A percentile compares a stretch with the other conserved stretches of the same genome.
phyloP scores from a whole-genome alignment of 139 green algal genomes.

The Trebouxia sp. region DNA sequence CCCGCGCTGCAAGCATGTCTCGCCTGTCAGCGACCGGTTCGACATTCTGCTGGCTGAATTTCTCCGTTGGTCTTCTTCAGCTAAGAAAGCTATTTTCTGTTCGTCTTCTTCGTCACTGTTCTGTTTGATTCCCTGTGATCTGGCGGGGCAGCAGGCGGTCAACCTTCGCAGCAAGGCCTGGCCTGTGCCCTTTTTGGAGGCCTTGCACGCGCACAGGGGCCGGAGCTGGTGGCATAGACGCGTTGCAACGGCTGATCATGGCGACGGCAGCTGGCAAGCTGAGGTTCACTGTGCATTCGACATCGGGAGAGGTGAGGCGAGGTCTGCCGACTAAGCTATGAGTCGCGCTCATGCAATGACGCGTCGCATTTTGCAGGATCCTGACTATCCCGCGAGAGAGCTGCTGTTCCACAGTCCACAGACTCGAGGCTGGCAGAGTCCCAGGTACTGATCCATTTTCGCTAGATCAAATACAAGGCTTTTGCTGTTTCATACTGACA shows the following conservation, averaged over 20 bases:
- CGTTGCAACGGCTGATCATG: neutral
- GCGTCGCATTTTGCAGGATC: constrained; percentile 60
- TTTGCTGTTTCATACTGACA: neutral
- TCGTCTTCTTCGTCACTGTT: neutral
- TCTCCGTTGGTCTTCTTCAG: too few species aligned
- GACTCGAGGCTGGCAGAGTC: constrained; percentile 81
- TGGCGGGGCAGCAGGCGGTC: neutral
- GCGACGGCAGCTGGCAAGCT: constrained; percentile 1
- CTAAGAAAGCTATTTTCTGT: neutral
- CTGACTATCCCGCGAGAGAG: constrained; percentile 77
- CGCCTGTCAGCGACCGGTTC: neutral
- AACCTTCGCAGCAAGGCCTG: neutral
- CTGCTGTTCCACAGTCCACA: constrained; percentile 79
- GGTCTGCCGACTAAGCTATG: too few species aligned
- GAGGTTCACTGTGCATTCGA: constrained; percentile 27
- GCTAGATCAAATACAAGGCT: neutral
- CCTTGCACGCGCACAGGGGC: too few species aligned
- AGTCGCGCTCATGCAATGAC: too few species aligned
- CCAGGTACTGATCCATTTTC: constrained; percentile 50
- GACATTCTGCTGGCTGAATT: constrained; percentile 5
- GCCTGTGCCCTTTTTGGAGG: too few species aligned
- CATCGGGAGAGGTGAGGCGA: constrained; percentile 12
- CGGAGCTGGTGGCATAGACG: too few species aligned
- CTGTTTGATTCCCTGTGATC: neutral
- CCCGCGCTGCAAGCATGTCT: neutral